phyloP scores from a whole-genome alignment of 129 eudicot genomes.

The Chrysanthemum lavandulifolium region DNA sequence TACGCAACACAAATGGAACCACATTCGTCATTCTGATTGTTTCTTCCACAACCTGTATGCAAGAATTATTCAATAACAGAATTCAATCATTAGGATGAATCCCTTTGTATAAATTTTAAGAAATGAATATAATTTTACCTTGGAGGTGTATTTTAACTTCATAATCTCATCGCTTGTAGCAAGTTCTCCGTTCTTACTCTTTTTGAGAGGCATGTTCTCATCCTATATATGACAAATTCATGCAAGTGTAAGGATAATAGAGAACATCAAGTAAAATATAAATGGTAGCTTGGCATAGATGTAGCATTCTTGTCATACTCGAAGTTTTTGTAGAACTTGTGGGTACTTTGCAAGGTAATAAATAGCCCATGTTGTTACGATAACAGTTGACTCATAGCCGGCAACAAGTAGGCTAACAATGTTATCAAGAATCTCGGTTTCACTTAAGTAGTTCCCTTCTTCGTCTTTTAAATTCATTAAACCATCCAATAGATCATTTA shows the following conservation, averaged over 20 bases:
- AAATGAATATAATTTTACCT: no score
- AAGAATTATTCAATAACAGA: no score
- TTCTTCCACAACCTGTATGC: constrained; percentile 44
- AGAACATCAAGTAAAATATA: not conserved
- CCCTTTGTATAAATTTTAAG: no score
- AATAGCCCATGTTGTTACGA: constrained; percentile 48
- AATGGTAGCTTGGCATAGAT: no score
- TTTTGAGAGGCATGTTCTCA: constrained; percentile 28
- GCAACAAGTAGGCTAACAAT: constrained; percentile 40
- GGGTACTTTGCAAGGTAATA: constrained; percentile 63
- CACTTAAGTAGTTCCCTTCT: constrained; percentile 47
- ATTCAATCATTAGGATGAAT: no score
- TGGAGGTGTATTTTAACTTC: constrained; percentile 40
- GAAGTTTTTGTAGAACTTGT: constrained; percentile 57
- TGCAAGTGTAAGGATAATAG: not conserved
- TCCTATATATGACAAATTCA: constrained; percentile 11
- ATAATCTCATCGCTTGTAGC: constrained; percentile 46
- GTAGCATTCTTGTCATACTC: constrained; percentile 32
- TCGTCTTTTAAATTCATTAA: constrained; percentile 59
- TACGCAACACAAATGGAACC: constrained; percentile 34
- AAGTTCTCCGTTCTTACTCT: constrained; percentile 27
- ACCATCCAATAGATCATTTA: constrained; percentile 52
- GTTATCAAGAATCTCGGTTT: constrained; percentile 57
- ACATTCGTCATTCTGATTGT: constrained; percentile 43
- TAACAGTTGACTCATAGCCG: constrained; percentile 43